Conservation (phyloP, 768 basidiomycete species). For the Pulveroboletus sp. region DNA sequence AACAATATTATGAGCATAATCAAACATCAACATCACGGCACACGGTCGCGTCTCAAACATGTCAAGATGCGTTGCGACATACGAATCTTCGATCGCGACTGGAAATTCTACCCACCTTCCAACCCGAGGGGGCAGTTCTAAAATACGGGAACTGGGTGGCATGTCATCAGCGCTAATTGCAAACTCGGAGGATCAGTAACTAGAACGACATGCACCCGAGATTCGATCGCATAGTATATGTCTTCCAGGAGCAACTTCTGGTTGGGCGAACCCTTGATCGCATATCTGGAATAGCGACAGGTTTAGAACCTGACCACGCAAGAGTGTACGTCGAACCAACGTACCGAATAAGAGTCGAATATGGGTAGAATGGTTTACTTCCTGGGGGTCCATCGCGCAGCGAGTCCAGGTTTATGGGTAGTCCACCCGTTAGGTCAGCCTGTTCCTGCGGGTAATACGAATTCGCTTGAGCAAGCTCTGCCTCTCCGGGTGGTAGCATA, state of each 20-base stretch:
- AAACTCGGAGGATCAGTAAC: not conserved
- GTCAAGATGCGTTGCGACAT: slow-evolving; percentile 4
- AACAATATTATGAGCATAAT: slow-evolving; percentile 59
- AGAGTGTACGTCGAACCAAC: slow-evolving; percentile 25
- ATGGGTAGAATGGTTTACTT: slow-evolving; percentile 87
- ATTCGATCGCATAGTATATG: slow-evolving; percentile 90
- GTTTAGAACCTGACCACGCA: not conserved
- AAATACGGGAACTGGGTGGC: slow-evolving; percentile 78
- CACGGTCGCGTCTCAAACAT: slow-evolving; percentile 44
- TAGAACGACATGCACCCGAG: slow-evolving; percentile 53
- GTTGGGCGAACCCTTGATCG: slow-evolving; percentile 87
- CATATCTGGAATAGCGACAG: slow-evolving; percentile 52
- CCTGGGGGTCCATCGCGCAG: slow-evolving; percentile 84
- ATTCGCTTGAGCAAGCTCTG: slow-evolving; percentile 50
- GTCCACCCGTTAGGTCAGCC: slow-evolving; percentile 75
- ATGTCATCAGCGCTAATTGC: slow-evolving; percentile 7
- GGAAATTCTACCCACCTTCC: slow-evolving; percentile 63
- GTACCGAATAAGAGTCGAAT: slow-evolving; percentile 85
- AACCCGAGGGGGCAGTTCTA: slow-evolving; percentile 80
- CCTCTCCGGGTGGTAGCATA: slow-evolving; percentile 50
- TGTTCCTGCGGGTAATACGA: slow-evolving; percentile 73
- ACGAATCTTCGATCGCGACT: not conserved
- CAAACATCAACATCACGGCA: slow-evolving; percentile 64
- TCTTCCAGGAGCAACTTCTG: slow-evolving; percentile 83
- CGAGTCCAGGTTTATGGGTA: slow-evolving; percentile 84